These are phyloP conservation scores for Liriodendron chinense DNA, from an alignment of 164 flowering plant species.

Conservation along the genomic window DNA sequence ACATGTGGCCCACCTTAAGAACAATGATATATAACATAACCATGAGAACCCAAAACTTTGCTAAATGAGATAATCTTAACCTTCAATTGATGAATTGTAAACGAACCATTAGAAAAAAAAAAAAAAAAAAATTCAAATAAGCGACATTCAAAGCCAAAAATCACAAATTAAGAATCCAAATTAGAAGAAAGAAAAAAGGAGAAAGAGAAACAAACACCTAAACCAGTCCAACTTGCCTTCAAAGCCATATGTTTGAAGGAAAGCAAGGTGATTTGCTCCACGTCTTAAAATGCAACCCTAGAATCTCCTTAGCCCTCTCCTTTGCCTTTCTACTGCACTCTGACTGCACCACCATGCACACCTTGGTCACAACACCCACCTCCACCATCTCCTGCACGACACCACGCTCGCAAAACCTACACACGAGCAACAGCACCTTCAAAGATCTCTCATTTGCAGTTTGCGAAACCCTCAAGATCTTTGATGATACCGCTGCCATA, in stretches of 20 bases:
- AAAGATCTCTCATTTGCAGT: slow-evolving; percentile 66
- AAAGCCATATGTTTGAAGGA: slow-evolving; percentile 1
- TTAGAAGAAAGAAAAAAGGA: not conserved
- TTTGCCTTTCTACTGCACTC: slow-evolving; percentile 23
- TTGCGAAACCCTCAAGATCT: slow-evolving; percentile 71
- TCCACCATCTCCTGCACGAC: slow-evolving; percentile 65
- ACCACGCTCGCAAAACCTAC: slow-evolving; percentile 40
- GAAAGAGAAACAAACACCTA: not conserved
- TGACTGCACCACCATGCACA: slow-evolving; percentile 37
- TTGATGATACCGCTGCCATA: slow-evolving; percentile 61
- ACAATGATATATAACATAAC: too few relatives aligned
- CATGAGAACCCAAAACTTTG: too few relatives aligned
- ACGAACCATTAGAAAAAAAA: too few relatives aligned
- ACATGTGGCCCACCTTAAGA: too few relatives aligned
- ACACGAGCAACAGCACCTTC: slow-evolving; percentile 42
- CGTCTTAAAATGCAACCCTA: slow-evolving; percentile 19
- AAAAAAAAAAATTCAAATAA: too few relatives aligned
- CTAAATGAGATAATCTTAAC: too few relatives aligned
- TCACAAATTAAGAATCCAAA: not conserved
- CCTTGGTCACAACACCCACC: slow-evolving; percentile 68
- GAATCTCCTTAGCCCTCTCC: slow-evolving; percentile 24
- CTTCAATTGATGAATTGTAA: too few relatives aligned
- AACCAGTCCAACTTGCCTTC: not conserved
- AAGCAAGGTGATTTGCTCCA: slow-evolving; percentile 28
- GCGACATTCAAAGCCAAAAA: too few relatives aligned